A percentile compares a stretch with the other conserved stretches of the same genome.
phyloP scores from a whole-genome alignment of 352 stramenopile genomes.

The Pythium angustatum region DNA sequence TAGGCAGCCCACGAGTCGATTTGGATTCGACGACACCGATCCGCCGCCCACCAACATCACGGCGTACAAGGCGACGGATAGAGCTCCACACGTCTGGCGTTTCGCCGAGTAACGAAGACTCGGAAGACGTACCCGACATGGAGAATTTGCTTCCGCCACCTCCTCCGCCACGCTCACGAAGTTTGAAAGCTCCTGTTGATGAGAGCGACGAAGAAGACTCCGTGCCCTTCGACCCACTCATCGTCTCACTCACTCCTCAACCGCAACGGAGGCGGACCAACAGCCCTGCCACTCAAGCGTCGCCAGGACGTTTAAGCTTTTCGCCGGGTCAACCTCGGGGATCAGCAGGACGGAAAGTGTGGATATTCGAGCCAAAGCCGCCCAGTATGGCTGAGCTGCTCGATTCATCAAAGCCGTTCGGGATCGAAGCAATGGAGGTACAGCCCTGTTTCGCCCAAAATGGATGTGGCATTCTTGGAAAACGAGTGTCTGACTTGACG shows the following conservation, averaged over 20 bases:
- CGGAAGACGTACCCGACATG: slow-evolving; percentile 48
- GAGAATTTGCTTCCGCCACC: slow-evolving; percentile 60
- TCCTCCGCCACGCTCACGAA: neutral
- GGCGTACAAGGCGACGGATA: neutral
- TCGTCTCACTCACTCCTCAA: slow-evolving; percentile 54
- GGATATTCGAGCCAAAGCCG: slow-evolving; percentile 46
- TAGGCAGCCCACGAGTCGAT: slow-evolving; percentile 50
- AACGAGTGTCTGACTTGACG: neutral
- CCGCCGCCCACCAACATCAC: neutral
- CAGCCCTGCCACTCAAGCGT: neutral
- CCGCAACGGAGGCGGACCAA: slow-evolving; percentile 23
- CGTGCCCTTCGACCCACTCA: slow-evolving; percentile 36
- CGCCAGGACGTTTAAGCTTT: neutral
- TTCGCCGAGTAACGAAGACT: slow-evolving; percentile 33
- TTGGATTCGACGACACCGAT: neutral
- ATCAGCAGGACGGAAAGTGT: slow-evolving; percentile 28
- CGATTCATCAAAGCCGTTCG: slow-evolving; percentile 43
- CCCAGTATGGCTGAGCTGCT: slow-evolving; percentile 47
- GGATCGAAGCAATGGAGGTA: slow-evolving; percentile 49
- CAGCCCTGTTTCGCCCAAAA: slow-evolving; percentile 3
- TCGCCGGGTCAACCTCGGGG: neutral
- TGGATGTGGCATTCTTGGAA: neutral
- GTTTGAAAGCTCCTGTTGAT: neutral
- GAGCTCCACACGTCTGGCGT: neutral
- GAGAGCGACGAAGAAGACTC: slow-evolving; percentile 50